phyloP scores from a whole-genome alignment of 306 rosid species.

The Acacia acuminata region DNA sequence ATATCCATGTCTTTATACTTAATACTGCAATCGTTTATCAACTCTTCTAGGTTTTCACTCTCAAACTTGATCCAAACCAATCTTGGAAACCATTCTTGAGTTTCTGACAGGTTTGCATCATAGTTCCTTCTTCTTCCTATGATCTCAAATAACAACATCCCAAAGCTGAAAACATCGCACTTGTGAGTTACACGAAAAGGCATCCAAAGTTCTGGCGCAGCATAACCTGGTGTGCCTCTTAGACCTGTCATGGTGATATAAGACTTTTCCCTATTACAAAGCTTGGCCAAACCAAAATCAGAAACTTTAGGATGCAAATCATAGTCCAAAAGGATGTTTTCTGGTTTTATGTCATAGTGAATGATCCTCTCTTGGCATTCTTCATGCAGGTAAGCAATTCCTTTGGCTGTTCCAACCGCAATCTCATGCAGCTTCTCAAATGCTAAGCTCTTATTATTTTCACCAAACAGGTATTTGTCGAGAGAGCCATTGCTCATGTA shows the following conservation, averaged over 20 bases:
- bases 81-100: constrained; percentile 40
- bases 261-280: constrained; percentile 36
- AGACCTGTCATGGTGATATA: constrained; percentile 35
- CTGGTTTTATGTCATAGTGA: constrained; percentile 48
- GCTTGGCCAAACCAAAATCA: constrained; percentile 47
- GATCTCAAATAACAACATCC: constrained; percentile 47
- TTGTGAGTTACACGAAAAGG: constrained; percentile 42
- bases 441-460: constrained; percentile 8
- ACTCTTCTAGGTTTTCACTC: neutral
- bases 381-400: constrained; percentile 42
- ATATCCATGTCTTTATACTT: constrained; percentile 25
- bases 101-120: constrained; percentile 6
- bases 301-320: constrained; percentile 38
- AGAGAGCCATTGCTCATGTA: constrained; percentile 38
- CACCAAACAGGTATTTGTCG: constrained; percentile 30
- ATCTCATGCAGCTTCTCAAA: constrained; percentile 36
- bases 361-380: constrained; percentile 42
- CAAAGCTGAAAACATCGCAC: constrained; percentile 51
- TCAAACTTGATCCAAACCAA: constrained; percentile 33
- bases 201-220: constrained; percentile 45
- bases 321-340: constrained; percentile 36
- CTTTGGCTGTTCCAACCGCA: constrained; percentile 42
- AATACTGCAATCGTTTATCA: constrained; percentile 29
- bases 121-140: constrained; percentile 37
- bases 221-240: constrained; percentile 47